Evolutionary conservation across 331 rosid genomes (phyloP).

Genomic region (Rosa hybrid): DNA sequence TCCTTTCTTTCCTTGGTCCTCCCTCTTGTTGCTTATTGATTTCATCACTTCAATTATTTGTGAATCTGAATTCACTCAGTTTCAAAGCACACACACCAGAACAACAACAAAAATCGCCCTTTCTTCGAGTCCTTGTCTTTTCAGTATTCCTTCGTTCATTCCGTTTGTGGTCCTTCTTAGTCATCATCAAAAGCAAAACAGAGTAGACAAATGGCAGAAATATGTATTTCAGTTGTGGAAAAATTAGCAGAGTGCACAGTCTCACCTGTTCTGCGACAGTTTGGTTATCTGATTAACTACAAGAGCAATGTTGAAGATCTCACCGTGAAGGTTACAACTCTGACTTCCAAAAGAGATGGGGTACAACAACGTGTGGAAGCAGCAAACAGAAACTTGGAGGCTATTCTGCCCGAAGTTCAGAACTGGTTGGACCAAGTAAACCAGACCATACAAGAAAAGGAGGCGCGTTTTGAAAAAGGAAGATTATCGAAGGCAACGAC

Average conservation of each 20-base stretch:
- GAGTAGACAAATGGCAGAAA: not conserved
- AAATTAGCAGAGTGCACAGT: not conserved
- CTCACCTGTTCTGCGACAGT: not conserved
- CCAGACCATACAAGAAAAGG: not conserved
- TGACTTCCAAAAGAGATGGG: not conserved
- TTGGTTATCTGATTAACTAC: slow-evolving; percentile 11
- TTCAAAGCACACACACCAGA: too few species aligned
- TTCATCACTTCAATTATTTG: not conserved
- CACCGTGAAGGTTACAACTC: not conserved
- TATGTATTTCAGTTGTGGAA: not conserved
- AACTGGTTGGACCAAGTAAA: slow-evolving; percentile 22
- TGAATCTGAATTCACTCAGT: not conserved
- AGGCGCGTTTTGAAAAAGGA: not conserved
- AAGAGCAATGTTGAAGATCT: not conserved
- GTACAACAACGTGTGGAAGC: not conserved
- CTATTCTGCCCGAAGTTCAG: not conserved
- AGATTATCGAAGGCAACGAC: not conserved
- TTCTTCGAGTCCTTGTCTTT: too few species aligned
- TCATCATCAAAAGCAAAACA: not conserved
- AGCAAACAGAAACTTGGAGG: not conserved
- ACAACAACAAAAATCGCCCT: too few species aligned
- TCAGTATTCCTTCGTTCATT: too few species aligned
- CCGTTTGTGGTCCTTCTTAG: too few species aligned
- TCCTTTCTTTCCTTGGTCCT: too few species aligned
- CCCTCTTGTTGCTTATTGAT: too few species aligned